These are phyloP conservation scores for Zostera marina DNA, from an alignment of 116 monocot genomes.

Conservation along the genomic window DNA sequence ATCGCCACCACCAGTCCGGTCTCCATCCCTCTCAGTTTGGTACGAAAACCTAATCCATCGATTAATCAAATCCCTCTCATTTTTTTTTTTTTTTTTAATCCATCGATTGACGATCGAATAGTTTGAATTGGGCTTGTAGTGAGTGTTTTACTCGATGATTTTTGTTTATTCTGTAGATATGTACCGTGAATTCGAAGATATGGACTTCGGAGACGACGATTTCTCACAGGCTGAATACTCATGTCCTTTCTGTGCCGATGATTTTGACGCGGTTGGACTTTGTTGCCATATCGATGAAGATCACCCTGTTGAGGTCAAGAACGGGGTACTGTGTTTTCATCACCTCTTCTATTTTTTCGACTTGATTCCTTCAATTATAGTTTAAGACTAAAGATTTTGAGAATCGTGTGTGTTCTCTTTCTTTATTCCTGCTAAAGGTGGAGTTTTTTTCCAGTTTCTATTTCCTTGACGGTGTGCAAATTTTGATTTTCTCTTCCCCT, in stretches of 20 bases:
- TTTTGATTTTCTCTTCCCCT: not conserved
- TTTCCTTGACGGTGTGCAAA: too few species aligned
- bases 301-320: conserved; percentile 68
- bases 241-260: conserved; percentile 80
- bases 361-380: too few species aligned
- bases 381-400: too few species aligned
- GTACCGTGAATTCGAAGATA: conserved; percentile 39
- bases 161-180: conserved; percentile 1
- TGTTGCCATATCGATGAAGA: conserved; percentile 90
- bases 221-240: conserved; percentile 26
- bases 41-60: too few species aligned
- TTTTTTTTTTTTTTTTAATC: too few species aligned
- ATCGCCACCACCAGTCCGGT: too few species aligned
- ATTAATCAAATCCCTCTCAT: too few species aligned
- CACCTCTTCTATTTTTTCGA: not conserved
- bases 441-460: too few species aligned
- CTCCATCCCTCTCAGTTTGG: too few species aligned
- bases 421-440: not conserved
- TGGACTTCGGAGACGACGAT: conserved; percentile 37
- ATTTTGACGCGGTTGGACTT: conserved; percentile 71
- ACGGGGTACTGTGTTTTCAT: conserved; percentile 37
- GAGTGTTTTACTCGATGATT: too few species aligned
- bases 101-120: too few species aligned
- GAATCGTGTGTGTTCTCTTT: not conserved
- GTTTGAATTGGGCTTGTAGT: too few species aligned